Base-by-base conservation (phyloP, 2,329 filamentous ascomycete species). In the Ascochyta lentis region DNA sequence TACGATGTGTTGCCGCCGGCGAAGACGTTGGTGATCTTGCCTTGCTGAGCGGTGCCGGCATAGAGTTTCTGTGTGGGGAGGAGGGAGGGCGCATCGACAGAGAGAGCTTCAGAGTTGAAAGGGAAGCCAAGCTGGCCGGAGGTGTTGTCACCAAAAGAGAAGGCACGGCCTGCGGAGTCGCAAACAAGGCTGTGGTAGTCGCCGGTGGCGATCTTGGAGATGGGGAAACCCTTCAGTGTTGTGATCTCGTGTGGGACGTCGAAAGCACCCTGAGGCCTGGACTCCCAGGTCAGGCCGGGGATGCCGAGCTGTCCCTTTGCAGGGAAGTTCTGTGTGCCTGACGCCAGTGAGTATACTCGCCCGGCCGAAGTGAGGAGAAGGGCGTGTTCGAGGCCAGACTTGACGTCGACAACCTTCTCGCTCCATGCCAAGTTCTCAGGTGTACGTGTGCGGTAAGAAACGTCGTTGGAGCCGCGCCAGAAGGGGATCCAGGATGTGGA, bases 71-170 rank as follows among this genome's bases (percentile, higher is more conserved):
- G 84, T 35, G 91, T 83, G 1, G 90, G 84, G 2, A 98, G 73
- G 6, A 88, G 82, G 3, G 87, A 85, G 0, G 95, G 92, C 0
- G 83, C 82, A 61, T 94, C 90, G 23, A 90, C 80, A 54, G 79
- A 84, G 7, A 85, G 81, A 15, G 85, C 79, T 26, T 88, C 84
- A 0, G 83, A 73, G 79, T 86, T 86, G 49, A 84, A 85, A 46
- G 91, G 86, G 66, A 94, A 87, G n/a, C 94, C 94, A 3, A 98
- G 83, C 75, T 98, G 95, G n/a, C 95, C 95, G 39, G 86, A 85
- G 0, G 88, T 87, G 77, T 98, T 98, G 75, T 98, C 93, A 34
- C 95, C 95, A 77, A 96, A 98, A 6, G 87, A 83, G 74, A 95
- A 96, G 15, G 95, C 83, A 15, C 87, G 85, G 15, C 94, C 94